Conservation (phyloP, 139 green algal genomes). For the Coelastrella sp. region DNA sequence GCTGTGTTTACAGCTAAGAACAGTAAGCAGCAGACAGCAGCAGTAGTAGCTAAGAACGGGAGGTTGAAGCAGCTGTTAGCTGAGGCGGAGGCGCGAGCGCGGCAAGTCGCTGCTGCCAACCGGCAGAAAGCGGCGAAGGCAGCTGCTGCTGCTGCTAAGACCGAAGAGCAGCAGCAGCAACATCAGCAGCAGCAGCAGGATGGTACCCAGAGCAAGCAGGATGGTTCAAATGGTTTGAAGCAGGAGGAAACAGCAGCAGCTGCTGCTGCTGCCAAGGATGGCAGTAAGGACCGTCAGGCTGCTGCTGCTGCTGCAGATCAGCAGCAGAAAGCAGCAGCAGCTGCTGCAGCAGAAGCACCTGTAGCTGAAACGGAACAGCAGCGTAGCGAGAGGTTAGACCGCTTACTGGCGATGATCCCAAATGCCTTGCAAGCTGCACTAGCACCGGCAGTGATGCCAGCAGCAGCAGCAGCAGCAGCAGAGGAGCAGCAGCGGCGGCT, state of each 20-base stretch:
- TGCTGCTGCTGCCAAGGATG: not conserved
- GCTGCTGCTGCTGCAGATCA: not conserved
- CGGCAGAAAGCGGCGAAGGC: not conserved
- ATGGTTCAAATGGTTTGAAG: not conserved
- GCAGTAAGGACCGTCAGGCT: not conserved
- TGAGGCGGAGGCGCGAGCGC: not conserved
- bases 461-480: not conserved
- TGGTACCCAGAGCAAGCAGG: not conserved
- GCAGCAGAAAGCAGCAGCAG: not conserved
- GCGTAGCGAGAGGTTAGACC: not conserved
- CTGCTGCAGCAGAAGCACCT: not conserved
- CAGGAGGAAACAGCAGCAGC: not conserved
- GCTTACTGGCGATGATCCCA: not conserved
- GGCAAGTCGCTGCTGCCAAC: conserved; percentile 23
- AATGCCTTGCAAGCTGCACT: not conserved
- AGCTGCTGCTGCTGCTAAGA: not conserved
- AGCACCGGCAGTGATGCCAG: not conserved
- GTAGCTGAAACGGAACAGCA: conserved; percentile 15
- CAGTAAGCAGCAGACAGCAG: conserved; percentile 13
- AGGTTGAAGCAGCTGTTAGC: not conserved
- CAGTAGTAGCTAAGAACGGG: not conserved
- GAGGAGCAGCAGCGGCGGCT: conserved; percentile 15
- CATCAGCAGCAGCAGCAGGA: not conserved
- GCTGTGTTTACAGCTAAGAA: conserved; percentile 2
- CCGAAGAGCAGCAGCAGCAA: not conserved